phyloP scores from a whole-genome alignment of 768 basidiomycete genomes.

The Mycena rosella region DNA sequence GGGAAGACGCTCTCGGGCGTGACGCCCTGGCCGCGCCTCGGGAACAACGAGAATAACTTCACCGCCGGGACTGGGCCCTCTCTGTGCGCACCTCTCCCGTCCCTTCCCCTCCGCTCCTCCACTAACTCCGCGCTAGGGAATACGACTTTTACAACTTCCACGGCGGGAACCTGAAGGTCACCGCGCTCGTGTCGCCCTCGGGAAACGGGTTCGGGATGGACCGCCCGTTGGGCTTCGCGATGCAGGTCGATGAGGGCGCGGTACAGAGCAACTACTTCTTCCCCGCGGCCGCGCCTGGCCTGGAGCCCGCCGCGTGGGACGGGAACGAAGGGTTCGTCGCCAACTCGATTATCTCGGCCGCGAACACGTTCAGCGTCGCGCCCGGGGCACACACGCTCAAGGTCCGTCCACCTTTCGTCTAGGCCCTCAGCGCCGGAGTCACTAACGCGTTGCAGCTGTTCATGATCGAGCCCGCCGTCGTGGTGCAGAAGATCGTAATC shows the following conservation, averaged over 20 bases:
- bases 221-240: conserved; percentile 64
- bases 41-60: conserved; percentile 66
- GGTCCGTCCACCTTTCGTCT: conserved; percentile 43
- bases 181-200: conserved; percentile 63
- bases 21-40: conserved; percentile 67
- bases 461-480: conserved; percentile 71
- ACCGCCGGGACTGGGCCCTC: conserved; percentile 73
- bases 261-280: conserved; percentile 61
- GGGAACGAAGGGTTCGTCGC: conserved; percentile 65
- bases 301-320: conserved; percentile 60
- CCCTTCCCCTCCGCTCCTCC: background rate
- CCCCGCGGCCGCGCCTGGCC: conserved; percentile 59
- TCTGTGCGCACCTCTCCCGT: conserved; percentile 53
- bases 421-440: no score
- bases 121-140: conserved; percentile 52
- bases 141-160: conserved; percentile 78
- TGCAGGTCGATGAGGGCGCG: conserved; percentile 62
- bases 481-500: conserved; percentile 73
- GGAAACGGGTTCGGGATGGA: conserved; percentile 64
- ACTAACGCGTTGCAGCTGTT: conserved; percentile 55
- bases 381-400: conserved; percentile 73
- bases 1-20: conserved; percentile 73
- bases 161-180: conserved; percentile 59
- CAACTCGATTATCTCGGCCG: conserved; percentile 60
- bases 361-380: conserved; percentile 52